Percentiles rank a stretch among this genome's conserved stretches.
These are phyloP conservation scores for Crotalaria pallida DNA, from an alignment of 306 rosid species.

Conservation along the genomic window DNA sequence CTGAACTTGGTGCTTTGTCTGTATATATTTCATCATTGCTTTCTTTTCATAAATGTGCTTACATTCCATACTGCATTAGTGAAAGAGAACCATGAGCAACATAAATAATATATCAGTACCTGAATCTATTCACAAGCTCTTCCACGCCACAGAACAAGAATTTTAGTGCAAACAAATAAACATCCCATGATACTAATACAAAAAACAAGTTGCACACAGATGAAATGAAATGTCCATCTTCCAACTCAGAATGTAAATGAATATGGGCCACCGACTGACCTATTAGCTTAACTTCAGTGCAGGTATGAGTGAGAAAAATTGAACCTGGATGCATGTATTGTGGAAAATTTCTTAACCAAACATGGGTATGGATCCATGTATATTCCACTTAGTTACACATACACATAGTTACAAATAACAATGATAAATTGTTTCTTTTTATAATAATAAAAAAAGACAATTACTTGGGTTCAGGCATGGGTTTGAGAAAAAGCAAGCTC, in stretches of 20 bases:
- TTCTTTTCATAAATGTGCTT: constrained; percentile 75
- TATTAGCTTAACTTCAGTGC: not conserved
- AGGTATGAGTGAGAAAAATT: not conserved
- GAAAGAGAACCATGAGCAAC: constrained; percentile 18
- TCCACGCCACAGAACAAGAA: not conserved
- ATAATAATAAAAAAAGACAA: not conserved
- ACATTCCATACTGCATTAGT: constrained; percentile 55
- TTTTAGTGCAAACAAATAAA: not conserved
- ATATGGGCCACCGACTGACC: not conserved
- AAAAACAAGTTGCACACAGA: not conserved
- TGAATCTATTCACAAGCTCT: not conserved
- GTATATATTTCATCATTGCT: constrained; percentile 43
- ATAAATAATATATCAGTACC: not conserved
- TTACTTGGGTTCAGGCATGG: not conserved
- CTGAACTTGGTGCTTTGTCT: constrained; percentile 20
- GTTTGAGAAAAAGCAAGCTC: not conserved
- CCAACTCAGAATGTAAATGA: not conserved
- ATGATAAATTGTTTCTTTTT: not conserved
- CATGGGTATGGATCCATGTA: not conserved
- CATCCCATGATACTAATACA: not conserved
- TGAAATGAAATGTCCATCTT: not conserved
- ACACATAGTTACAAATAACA: not conserved
- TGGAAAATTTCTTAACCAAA: not conserved
- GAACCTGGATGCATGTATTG: not conserved
- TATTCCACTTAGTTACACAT: not conserved